phyloP scores from a whole-genome alignment of 2,329 filamentous ascomycete species.

The Aspergillus proliferans region DNA sequence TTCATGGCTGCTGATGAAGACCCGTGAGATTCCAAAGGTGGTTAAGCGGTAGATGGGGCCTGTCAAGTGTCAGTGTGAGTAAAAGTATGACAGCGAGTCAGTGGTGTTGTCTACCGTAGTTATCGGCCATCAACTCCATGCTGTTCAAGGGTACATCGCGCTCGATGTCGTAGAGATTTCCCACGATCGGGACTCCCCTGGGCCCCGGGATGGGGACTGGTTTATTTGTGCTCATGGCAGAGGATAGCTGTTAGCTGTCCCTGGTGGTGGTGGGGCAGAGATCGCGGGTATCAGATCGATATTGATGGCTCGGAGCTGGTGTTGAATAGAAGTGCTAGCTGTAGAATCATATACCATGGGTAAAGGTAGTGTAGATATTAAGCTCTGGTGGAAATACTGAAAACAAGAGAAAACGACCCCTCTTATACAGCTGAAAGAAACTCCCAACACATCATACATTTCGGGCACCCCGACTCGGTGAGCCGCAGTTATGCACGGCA shows the following conservation, averaged over 20 bases:
- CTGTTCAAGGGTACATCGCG: conserved; percentile 52
- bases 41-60: conserved; percentile 56
- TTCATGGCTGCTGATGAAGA: conserved; percentile 49
- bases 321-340: no score
- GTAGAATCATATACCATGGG: no score
- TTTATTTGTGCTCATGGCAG: conserved; percentile 13
- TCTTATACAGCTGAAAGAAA: no score
- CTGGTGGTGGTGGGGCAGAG: background rate
- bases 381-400: no score
- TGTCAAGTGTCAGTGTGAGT: conserved; percentile 14
- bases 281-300: background rate
- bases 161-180: conserved; percentile 60
- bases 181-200: conserved; percentile 57
- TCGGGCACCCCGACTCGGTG: no score
- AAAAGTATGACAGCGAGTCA: background rate
- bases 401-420: no score
- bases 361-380: no score
- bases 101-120: conserved; percentile 49
- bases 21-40: conserved; percentile 40
- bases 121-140: conserved; percentile 53
- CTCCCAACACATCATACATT: no score
- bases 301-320: background rate
- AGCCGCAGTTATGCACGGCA: no score
- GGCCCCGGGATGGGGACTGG: conserved; percentile 55
- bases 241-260: background rate